These are phyloP conservation scores for Ceratocystis ficicola DNA, from an alignment of 2,329 filamentous ascomycete genomes.

Conservation along the genomic window DNA sequence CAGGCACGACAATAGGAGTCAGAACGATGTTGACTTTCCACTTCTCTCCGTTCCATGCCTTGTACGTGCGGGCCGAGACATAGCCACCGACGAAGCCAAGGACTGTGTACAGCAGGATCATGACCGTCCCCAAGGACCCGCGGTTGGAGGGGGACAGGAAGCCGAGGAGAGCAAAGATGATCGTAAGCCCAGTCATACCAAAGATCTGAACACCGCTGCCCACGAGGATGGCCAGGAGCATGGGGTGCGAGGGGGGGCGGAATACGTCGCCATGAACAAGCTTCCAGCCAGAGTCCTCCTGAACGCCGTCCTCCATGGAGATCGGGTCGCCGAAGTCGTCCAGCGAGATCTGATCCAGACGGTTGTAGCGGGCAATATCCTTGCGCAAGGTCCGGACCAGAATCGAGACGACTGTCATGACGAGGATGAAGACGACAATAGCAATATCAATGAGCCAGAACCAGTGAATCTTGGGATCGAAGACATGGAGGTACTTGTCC, in stretches of 20 bases:
- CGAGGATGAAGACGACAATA: constrained; percentile 83
- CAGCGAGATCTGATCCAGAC: constrained; percentile 77
- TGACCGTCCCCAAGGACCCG: constrained; percentile 83
- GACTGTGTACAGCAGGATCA: constrained; percentile 84
- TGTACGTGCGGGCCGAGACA: constrained; percentile 80
- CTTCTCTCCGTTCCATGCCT: constrained; percentile 77
- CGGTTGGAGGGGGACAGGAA: constrained; percentile 94
- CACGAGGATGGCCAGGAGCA: constrained; percentile 75
- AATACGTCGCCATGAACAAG: constrained; percentile 96
- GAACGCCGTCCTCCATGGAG: constrained; percentile 74
- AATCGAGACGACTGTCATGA: constrained; percentile 86
- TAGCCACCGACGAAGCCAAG: constrained; percentile 91
- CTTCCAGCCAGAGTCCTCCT: constrained; percentile 98
- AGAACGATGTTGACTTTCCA: constrained; percentile 91
- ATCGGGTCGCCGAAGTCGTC: constrained; percentile 77
- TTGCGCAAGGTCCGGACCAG: constrained; percentile 78
- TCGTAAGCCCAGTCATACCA: constrained; percentile 92
- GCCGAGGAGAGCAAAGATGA: constrained; percentile 82
- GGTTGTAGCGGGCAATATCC: constrained; percentile 94
- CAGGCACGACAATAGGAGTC: constrained; percentile 76
- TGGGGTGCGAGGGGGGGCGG: constrained; percentile 67
- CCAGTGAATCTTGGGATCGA: constrained; percentile 97
- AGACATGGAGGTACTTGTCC: constrained; percentile 98
- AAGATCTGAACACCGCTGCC: constrained; percentile 94
- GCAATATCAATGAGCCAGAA: constrained; percentile 95